Evolutionary conservation across 139 green algal genomes (phyloP).

Genomic region (Closterium sp.): DNA sequence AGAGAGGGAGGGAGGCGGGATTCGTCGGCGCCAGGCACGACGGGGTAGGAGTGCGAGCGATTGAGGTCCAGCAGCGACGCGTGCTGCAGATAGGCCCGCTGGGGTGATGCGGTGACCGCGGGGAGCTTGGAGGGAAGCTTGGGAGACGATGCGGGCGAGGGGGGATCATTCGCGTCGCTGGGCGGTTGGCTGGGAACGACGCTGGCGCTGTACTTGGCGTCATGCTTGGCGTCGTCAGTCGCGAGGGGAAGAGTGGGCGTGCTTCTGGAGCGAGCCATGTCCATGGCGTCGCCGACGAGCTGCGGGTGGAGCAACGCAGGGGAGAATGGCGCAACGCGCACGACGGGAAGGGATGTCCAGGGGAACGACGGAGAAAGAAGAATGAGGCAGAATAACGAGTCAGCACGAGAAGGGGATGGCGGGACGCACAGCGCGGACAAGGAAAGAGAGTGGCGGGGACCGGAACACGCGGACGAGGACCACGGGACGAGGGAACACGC

Average conservation of each 20-base stretch:
- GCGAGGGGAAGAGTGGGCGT: background rate
- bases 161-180: background rate
- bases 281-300: background rate
- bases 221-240: background rate
- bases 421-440: no score
- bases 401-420: no score
- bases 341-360: background rate
- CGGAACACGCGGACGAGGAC: no score
- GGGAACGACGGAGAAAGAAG: background rate
- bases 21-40: background rate
- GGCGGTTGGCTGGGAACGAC: background rate
- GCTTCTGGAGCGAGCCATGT: background rate
- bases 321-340: background rate
- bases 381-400: no score
- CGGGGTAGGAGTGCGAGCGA: conserved; percentile 6
- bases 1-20: background rate
- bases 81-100: background rate
- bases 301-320: background rate
- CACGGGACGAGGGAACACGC: no score
- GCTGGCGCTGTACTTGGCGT: background rate
- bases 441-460: no score
- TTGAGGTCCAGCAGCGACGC: background rate
- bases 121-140: background rate
- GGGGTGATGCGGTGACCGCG: background rate
- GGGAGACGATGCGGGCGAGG: background rate